Evolutionary conservation across 345 rosid species (phyloP).

Genomic region (Citrus medica): DNA sequence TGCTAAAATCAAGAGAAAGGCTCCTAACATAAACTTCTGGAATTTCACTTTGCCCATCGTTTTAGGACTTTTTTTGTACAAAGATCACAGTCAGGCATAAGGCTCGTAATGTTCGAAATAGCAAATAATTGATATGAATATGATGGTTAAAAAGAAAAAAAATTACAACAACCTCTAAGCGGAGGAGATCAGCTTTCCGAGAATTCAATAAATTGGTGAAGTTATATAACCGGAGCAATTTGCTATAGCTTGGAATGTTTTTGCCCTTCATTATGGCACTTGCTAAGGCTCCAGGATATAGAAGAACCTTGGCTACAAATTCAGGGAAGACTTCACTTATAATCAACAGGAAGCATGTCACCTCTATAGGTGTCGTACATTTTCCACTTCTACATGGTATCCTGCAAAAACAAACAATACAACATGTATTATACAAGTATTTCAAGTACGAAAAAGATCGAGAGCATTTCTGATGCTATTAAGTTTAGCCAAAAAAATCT

Average conservation of each 20-base stretch:
- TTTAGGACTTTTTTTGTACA: too few species aligned
- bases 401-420: constrained; percentile 30
- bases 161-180: constrained; percentile 47
- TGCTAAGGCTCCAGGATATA: constrained; percentile 72
- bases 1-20: neutral
- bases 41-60: too few species aligned
- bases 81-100: too few species aligned
- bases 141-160: too few species aligned
- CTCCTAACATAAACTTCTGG: too few species aligned
- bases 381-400: constrained; percentile 64
- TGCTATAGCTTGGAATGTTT: constrained; percentile 33
- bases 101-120: too few species aligned
- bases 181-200: constrained; percentile 36
- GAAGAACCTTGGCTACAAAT: constrained; percentile 49
- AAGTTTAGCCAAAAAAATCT: too few species aligned
- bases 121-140: too few species aligned
- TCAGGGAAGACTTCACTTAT: constrained; percentile 51
- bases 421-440: neutral
- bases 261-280: constrained; percentile 32
- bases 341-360: constrained; percentile 57
- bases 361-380: constrained; percentile 66
- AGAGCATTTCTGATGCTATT: too few species aligned
- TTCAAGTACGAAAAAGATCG: neutral
- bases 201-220: constrained; percentile 21
- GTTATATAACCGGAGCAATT: constrained; percentile 36